phyloP scores from a whole-genome alignment of 441 rosid species.

The Pelargonium myrrhifolium region DNA sequence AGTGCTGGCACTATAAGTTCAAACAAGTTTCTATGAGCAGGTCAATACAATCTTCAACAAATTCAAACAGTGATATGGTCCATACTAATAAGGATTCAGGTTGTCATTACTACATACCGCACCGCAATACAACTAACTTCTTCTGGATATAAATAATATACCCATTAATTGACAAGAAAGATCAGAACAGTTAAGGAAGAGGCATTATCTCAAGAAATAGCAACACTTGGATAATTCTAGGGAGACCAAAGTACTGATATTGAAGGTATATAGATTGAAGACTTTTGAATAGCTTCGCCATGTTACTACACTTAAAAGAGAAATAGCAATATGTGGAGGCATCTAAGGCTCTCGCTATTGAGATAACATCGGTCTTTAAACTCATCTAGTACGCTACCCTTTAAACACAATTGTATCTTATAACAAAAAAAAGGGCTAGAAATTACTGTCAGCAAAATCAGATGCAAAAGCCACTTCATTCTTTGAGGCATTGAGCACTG shows the following conservation, averaged over 20 bases:
- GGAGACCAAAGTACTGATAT: neutral
- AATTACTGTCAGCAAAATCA: conserved; percentile 73
- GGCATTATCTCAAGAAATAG: no score
- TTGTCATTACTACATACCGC: neutral
- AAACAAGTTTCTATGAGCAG: conserved; percentile 13
- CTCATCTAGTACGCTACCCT: neutral
- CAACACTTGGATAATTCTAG: no score
- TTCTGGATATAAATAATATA: neutral
- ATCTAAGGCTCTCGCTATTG: conserved; percentile 1
- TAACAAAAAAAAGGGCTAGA: neutral
- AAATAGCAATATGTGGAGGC: neutral
- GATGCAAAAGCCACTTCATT: conserved; percentile 43
- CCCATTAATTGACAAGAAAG: neutral
- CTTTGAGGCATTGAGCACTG: conserved; percentile 24
- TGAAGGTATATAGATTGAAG: no score
- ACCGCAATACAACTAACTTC: neutral
- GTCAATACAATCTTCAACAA: neutral
- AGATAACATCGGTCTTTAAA: neutral
- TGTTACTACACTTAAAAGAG: neutral
- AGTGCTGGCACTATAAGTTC: conserved; percentile 76
- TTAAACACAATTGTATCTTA: neutral
- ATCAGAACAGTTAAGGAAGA: no score
- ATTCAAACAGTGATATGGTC: neutral
- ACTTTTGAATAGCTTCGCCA: neutral
- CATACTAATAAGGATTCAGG: neutral